Evolutionary conservation across 2,329 filamentous ascomycete species (phyloP).

Genomic region (Botrytis cinerea): DNA sequence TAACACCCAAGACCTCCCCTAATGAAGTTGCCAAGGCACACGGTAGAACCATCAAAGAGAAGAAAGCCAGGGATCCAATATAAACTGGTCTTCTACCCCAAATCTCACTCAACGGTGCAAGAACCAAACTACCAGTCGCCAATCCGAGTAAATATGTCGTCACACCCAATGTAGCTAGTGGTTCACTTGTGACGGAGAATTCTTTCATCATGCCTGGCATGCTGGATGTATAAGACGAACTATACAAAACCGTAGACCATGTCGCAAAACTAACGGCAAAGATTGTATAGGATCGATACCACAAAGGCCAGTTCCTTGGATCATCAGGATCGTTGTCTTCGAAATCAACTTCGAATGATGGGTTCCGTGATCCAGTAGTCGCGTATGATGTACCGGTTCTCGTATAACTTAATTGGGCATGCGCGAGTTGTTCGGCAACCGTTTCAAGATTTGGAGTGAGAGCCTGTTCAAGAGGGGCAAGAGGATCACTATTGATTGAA

Average conservation of each 20-base stretch:
- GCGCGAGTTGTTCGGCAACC: conserved; percentile 45
- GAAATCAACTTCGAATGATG: conserved; percentile 74
- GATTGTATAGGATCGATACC: conserved; percentile 45
- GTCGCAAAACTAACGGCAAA: conserved; percentile 43
- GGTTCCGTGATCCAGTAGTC: conserved; percentile 49
- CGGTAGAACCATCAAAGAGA: conserved; percentile 70
- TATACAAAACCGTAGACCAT: conserved; percentile 63
- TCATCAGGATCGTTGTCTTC: conserved; percentile 63
- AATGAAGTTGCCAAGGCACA: conserved; percentile 70
- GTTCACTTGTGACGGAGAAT: conserved; percentile 59
- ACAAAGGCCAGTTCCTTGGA: conserved; percentile 67
- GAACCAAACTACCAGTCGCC: conserved; percentile 68
- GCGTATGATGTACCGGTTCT: conserved; percentile 48
- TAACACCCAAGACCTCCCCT: conserved; percentile 65
- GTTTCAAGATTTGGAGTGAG: conserved; percentile 45
- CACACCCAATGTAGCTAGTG: conserved; percentile 70
- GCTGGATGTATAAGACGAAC: conserved; percentile 75
- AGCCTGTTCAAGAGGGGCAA: conserved; percentile 45
- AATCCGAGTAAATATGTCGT: conserved; percentile 79
- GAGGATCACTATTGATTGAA: conserved; percentile 37
- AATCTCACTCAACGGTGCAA: conserved; percentile 74
- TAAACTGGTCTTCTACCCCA: conserved; percentile 72
- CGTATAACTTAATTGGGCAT: conserved; percentile 42
- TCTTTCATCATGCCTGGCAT: conserved; percentile 68
- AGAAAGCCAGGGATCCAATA: conserved; percentile 62